Evolutionary conservation across 441 rosid species (phyloP).

Genomic region (Populus hybrid): DNA sequence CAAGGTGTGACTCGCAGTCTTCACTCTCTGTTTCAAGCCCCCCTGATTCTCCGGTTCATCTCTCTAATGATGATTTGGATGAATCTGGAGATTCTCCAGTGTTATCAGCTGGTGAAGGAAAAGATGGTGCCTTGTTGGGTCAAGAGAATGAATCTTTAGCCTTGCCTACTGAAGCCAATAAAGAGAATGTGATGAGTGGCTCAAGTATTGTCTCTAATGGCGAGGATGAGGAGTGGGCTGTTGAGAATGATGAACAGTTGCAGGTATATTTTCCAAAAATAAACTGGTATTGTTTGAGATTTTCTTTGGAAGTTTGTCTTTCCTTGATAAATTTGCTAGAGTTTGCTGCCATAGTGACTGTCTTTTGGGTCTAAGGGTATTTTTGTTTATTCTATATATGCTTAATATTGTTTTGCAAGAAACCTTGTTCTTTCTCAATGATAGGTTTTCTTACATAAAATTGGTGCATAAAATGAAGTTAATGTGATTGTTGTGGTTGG

Average conservation of each 20-base stretch:
- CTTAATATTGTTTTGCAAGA: background rate
- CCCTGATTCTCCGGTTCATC: conserved; percentile 84
- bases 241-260: conserved; percentile 56
- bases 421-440: background rate
- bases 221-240: conserved; percentile 89
- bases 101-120: conserved; percentile 41
- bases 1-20: conserved; percentile 88
- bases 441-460: background rate
- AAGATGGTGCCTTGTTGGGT: conserved; percentile 36
- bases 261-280: conserved; percentile 31
- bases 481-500: background rate
- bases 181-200: conserved; percentile 44
- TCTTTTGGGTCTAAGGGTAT: background rate
- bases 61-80: conserved; percentile 96
- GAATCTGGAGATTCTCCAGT: conserved; percentile 65
- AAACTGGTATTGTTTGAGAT: background rate
- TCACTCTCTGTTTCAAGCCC: conserved; percentile 93
- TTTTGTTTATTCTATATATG: background rate
- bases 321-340: background rate
- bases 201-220: conserved; percentile 52
- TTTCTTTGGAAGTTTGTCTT: background rate
- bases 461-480: background rate
- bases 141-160: conserved; percentile 35
- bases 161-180: conserved; percentile 42
- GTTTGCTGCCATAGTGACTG: background rate